Evolutionary conservation across 176 grass and related monocot genomes (phyloP), one percentile per base, ranked within the genome.

Genomic region (Oryza meyeriana): DNA sequence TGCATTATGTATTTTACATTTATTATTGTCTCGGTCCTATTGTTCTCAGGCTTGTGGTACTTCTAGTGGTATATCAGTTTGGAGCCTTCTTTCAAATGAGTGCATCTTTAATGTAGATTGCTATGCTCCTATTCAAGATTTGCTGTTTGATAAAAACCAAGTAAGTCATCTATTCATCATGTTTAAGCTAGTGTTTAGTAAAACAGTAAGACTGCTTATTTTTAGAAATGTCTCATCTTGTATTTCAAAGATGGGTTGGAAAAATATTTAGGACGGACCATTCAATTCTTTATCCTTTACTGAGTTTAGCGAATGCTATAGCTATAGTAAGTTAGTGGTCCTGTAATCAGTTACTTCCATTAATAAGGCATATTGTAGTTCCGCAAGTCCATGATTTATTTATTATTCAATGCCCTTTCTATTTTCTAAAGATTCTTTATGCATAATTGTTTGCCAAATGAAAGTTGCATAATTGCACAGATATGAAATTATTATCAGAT

Each of bases 71-170:
- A 82, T 98, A 85, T 98, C 92, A 10, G 90, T 98, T 90, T 98
- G 92, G 92, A 93, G 90, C 40, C 79, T 95, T 82, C 81, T 98
- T 72, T 98, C 95, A 69, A 88, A 89, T 50, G 92, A 98, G 65
- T 95, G 90, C 80, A 88, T 98, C 36, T 95, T 93, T 86, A 95
- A 85, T 31, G 67, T 86, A n/a, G 85, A 93, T 40, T 83, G 67
- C 74, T 58, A 36, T 80, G 87, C 82, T 74, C 90, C 95, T 85
- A 85, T 98, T 73, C 95, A 98, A 74, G 95, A 98, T 87, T 58
- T 90, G 33, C 61, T 93, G 72, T 93, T 98, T 90, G 90, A 95
- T 64, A 90, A 89, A 81, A 93, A 95, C 39, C 86, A 98, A 79
- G 95, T 98, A 87, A 88, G 76, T 77, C n/a, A 62, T 72, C n/a